Evolutionary conservation across 129 eudicot genomes (phyloP), one percentile per base, ranked within the genome.

Genomic region (Daucus carota): DNA sequence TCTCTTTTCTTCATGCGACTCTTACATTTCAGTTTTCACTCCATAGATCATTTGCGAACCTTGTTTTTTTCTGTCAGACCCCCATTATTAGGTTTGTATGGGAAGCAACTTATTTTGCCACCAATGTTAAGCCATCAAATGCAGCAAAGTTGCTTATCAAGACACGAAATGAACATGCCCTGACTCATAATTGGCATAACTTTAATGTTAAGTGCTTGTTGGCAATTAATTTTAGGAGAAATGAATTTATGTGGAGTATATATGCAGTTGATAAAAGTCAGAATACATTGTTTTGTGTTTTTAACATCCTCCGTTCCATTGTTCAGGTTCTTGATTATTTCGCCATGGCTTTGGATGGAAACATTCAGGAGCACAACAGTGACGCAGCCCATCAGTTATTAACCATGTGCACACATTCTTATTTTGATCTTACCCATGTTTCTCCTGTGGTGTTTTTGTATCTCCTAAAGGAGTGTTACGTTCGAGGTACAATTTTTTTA

Each of bases 371-470:
- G 48, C 78, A 77, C 4, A 62, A 52, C 31, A 60, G 70, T 42
- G 78, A 66, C 68, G 68, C 62, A 73, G 73, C 41, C 73, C 77
- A 77, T 33, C 88, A 86, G 77, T 78, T 77, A 71, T 83, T 77
- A 86, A 43, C 96, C 40, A 74, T 94, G 48, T 75, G 86, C 74
- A 77, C 66, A 38, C 99, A 95, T 81, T 83, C 96, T n/a, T 92
- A 80, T 80, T 82, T 81, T 65, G 96, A 95, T 88, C 90, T 95
- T 48, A 86, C 94, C 63, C 80, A 79, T 85, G 97, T 95, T 85
- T 84, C 99, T 79, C 97, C 99, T 74, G 77, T 88, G 78, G 92
- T 95, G 67, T 95, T 95, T 77, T 73, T 92, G 75, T 85, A 88
- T 82, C 96, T 95, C 71, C 80, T 95, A 76, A 92, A 83, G 86